Conservation (phyloP, 768 basidiomycete species). For the Auriscalpium microsporum region DNA sequence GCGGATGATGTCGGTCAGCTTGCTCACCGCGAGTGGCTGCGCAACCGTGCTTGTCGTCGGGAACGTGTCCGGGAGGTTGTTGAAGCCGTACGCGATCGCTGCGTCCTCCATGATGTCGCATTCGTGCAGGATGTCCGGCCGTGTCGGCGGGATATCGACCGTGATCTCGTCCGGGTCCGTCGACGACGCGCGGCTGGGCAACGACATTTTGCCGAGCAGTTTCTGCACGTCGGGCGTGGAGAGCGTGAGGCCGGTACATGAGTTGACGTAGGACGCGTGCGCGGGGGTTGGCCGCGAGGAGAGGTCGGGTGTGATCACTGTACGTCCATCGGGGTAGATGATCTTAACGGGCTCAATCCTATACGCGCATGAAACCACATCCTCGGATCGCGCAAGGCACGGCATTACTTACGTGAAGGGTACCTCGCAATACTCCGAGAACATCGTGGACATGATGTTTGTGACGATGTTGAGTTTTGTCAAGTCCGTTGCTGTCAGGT, state of each 20-base stretch:
- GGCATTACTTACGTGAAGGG: conserved; percentile 75
- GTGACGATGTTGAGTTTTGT: conserved; percentile 95
- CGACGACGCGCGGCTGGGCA: conserved; percentile 45
- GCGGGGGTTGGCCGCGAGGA: conserved; percentile 63
- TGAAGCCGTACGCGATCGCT: conserved; percentile 96
- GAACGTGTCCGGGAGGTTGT: conserved; percentile 89
- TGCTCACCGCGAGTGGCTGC: conserved; percentile 84
- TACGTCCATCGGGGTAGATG: conserved; percentile 67
- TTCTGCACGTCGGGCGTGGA: conserved; percentile 53
- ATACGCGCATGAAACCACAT: background rate
- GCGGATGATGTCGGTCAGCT: conserved; percentile 80
- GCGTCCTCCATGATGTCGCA: conserved; percentile 98
- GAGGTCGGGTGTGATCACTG: conserved; percentile 74
- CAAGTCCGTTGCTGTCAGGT: conserved; percentile 92
- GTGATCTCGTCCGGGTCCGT: conserved; percentile 56
- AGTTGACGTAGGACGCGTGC: conserved; percentile 88
- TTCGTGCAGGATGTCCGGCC: conserved; percentile 96
- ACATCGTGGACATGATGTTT: conserved; percentile 95
- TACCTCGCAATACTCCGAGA: conserved; percentile 89
- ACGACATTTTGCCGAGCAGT: conserved; percentile 81
- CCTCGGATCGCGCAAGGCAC: conserved; percentile 1
- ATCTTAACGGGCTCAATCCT: conserved; percentile 94
- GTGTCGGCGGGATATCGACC: conserved; percentile 84
- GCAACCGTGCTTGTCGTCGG: conserved; percentile 92
- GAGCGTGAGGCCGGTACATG: conserved; percentile 82